Percentiles rank a stretch among this genome's conserved stretches.
Conservation (phyloP, 2,329 filamentous ascomycete genomes). For the Elsinoe batatas region DNA sequence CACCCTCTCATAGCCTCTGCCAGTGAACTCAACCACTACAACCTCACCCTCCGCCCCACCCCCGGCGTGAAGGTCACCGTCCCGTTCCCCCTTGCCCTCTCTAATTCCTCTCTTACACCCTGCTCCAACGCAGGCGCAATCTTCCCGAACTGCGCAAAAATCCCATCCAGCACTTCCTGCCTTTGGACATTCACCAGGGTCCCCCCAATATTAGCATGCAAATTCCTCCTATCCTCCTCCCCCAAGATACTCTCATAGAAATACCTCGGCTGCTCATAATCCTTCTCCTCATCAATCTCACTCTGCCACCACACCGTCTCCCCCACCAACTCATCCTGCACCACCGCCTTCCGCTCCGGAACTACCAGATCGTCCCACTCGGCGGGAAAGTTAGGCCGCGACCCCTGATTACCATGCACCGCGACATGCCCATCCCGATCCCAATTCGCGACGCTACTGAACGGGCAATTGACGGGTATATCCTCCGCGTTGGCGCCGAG, state of each 20-base stretch:
- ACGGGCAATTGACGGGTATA: slow-evolving; percentile 19
- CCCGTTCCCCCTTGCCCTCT: slow-evolving; percentile 1
- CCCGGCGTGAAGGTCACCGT: background rate
- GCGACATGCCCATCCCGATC: slow-evolving; percentile 32
- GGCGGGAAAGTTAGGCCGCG: slow-evolving; percentile 37
- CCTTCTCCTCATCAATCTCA: slow-evolving; percentile 35
- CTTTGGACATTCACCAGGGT: slow-evolving; percentile 3
- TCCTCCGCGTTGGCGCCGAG: slow-evolving; percentile 43
- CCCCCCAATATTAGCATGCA: slow-evolving; percentile 22
- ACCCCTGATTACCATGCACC: slow-evolving; percentile 38
- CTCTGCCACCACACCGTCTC: slow-evolving; percentile 21
- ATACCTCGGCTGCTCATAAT: slow-evolving; percentile 41
- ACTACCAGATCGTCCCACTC: slow-evolving; percentile 19
- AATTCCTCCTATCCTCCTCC: slow-evolving; percentile 22
- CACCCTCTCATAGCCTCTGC: too few species aligned
- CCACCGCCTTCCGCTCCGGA: slow-evolving; percentile 10
- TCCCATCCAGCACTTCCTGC: slow-evolving; percentile 2
- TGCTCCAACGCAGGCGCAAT: background rate
- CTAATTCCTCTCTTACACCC: background rate
- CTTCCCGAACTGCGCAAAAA: slow-evolving; percentile 4
- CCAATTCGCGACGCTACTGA: slow-evolving; percentile 20
- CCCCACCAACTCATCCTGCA: slow-evolving; percentile 21
- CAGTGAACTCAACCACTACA: too few species aligned
- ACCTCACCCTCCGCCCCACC: slow-evolving; percentile 1
- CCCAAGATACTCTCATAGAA: slow-evolving; percentile 35